These are phyloP conservation scores for Picea glauca DNA, from an alignment of 75 land plant genomes.

Conservation along the genomic window DNA sequence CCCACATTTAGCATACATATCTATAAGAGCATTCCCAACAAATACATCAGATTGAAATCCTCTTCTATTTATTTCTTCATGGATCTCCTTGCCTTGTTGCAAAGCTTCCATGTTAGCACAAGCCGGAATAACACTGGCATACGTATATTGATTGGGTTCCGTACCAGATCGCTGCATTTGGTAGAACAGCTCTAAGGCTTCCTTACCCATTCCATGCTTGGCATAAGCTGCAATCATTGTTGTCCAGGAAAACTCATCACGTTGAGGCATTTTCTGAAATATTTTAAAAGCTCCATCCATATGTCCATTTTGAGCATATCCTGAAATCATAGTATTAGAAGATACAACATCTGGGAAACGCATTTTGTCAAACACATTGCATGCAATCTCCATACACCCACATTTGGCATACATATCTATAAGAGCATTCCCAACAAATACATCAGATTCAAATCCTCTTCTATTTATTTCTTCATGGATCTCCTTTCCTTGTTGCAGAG, in stretches of 20 bases:
- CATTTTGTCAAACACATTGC: slow-evolving; percentile 27
- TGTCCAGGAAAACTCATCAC: no score
- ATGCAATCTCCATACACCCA: slow-evolving; percentile 35
- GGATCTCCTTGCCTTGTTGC: no score
- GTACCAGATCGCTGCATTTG: no score
- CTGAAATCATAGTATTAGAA: slow-evolving; percentile 49
- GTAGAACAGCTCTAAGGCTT: no score
- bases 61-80: no score
- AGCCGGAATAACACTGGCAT: no score
- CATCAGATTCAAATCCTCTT: slow-evolving; percentile 9
- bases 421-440: slow-evolving; percentile 30
- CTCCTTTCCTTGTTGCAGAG: slow-evolving; percentile 21
- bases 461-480: slow-evolving; percentile 23
- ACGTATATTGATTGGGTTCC: no score
- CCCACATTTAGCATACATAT: slow-evolving; percentile 61
- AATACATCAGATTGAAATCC: slow-evolving; percentile 9
- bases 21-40: slow-evolving; percentile 39
- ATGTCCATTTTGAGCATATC: slow-evolving; percentile 40
- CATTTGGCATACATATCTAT: slow-evolving; percentile 52
- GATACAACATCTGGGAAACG: slow-evolving; percentile 30
- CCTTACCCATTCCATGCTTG: no score
- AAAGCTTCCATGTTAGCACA: no score
- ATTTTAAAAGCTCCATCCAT: slow-evolving; percentile 19
- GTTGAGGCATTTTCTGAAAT: slow-evolving; percentile 22
- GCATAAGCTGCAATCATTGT: no score